phyloP scores from a whole-genome alignment of 2,329 filamentous ascomycete species.

The Colletotrichum orchidophilum region DNA sequence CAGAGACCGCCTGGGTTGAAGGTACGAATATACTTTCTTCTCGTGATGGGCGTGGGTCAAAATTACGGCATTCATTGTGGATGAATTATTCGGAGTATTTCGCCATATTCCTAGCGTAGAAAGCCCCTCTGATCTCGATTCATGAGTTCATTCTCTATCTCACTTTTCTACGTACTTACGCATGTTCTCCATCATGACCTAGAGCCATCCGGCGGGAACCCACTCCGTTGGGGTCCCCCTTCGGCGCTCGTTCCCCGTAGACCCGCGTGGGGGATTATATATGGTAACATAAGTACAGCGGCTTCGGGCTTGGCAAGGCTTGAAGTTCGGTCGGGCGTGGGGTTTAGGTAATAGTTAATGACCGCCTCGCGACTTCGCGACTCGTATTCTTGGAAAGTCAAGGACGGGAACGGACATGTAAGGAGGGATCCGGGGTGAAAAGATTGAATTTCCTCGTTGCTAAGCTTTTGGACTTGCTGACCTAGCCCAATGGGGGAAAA shows the following conservation, averaged over 20 bases:
- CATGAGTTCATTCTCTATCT: not conserved
- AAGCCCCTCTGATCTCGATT: not conserved
- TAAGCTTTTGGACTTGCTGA: no score
- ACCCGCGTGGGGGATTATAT: not conserved
- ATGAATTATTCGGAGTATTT: not conserved
- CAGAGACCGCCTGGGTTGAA: not conserved
- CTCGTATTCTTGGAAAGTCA: not conserved
- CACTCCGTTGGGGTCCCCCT: not conserved
- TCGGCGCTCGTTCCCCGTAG: not conserved
- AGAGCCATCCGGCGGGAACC: not conserved
- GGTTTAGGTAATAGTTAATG: not conserved
- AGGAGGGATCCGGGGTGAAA: not conserved
- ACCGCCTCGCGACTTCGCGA: not conserved
- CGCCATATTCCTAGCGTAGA: not conserved
- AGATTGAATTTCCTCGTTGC: not conserved
- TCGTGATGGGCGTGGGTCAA: not conserved
- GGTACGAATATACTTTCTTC: not conserved
- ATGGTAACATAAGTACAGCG: not conserved
- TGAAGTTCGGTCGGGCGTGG: constrained; percentile 17
- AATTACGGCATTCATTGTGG: not conserved
- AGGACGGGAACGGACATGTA: not conserved
- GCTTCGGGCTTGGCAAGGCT: constrained; percentile 22
- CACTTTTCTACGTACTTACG: not conserved
- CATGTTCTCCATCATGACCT: not conserved
- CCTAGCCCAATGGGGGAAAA: not conserved